Conservation (phyloP, 2,329 filamentous ascomycete genomes). For the Drechmeria coniospora region DNA sequence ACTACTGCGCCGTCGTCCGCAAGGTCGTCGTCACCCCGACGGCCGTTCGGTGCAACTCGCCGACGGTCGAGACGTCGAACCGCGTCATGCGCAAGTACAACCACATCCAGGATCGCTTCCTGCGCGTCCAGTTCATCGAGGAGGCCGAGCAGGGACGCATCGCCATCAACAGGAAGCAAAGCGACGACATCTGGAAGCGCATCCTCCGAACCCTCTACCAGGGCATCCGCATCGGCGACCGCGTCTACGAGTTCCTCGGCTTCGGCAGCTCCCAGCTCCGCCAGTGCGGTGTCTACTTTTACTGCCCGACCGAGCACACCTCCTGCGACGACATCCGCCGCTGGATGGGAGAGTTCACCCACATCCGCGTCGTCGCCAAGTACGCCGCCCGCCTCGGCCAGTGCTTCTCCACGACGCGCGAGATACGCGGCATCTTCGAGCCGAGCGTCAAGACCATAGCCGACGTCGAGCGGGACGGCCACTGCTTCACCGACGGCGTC, state of each 20-base stretch:
- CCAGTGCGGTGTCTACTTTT: constrained; percentile 87
- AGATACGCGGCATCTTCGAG: constrained; percentile 49
- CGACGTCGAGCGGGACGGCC: constrained; percentile 55
- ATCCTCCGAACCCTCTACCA: constrained; percentile 56
- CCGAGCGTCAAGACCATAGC: constrained; percentile 43
- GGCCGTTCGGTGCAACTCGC: constrained; percentile 62
- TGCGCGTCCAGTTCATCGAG: constrained; percentile 80
- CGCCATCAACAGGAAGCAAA: constrained; percentile 30
- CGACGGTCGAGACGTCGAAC: constrained; percentile 75
- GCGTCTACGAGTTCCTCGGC: constrained; percentile 76
- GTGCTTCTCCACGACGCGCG: constrained; percentile 85
- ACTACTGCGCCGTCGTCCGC: constrained; percentile 60
- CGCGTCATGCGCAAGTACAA: constrained; percentile 64
- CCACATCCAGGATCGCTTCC: constrained; percentile 57
- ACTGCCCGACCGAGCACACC: constrained; percentile 51
- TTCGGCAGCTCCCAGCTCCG: constrained; percentile 93
- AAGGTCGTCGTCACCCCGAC: constrained; percentile 74
- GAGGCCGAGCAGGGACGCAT: constrained; percentile 53
- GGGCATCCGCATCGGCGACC: constrained; percentile 69
- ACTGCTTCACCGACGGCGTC: constrained; percentile 80
- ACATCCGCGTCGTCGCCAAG: constrained; percentile 76
- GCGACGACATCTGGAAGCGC: constrained; percentile 59
- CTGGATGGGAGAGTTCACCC: constrained; percentile 75
- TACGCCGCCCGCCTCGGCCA: constrained; percentile 81
- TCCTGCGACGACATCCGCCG: constrained; percentile 62